Percentiles rank a stretch among this genome's conserved stretches.
phyloP scores from a whole-genome alignment of 2,329 filamentous ascomycete species.

The Monosporascus sp. region DNA sequence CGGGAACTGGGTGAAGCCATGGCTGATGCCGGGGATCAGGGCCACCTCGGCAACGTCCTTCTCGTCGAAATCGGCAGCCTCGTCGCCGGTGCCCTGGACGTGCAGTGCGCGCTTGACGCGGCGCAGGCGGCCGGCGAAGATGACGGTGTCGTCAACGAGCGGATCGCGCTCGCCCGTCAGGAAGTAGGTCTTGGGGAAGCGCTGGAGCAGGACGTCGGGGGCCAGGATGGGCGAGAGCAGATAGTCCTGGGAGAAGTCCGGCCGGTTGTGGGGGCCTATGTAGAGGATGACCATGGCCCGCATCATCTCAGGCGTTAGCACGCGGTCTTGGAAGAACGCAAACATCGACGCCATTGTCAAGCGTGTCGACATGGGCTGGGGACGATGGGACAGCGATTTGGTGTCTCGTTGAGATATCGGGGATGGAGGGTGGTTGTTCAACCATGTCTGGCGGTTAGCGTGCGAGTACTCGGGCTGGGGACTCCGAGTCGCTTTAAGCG shows the following conservation, averaged over 20 bases:
- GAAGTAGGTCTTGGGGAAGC: conserved; percentile 93
- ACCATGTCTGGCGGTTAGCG: conserved; percentile 35
- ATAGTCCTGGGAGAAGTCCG: conserved; percentile 88
- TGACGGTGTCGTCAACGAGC: conserved; percentile 91
- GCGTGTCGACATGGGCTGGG: conserved; percentile 67
- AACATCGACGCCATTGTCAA: conserved; percentile 96
- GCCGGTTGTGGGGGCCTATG: conserved; percentile 86
- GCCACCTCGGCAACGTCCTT: conserved; percentile 75
- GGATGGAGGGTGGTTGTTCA: conserved; percentile 16
- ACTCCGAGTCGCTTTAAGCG: conserved; percentile 17
- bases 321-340: conserved; percentile 93
- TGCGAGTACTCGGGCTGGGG: conserved; percentile 48
- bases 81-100: conserved; percentile 40
- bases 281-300: conserved; percentile 98
- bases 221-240: conserved; percentile 85
- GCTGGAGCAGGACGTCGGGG: conserved; percentile 72
- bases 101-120: conserved; percentile 62
- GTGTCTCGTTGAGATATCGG: conserved; percentile 11
- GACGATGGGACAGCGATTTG: conserved; percentile 40
- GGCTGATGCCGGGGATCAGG: conserved; percentile 81
- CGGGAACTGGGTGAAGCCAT: conserved; percentile 92
- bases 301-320: conserved; percentile 97
- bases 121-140: conserved; percentile 85
- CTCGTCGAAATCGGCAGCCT: conserved; percentile 58
- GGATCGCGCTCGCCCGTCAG: conserved; percentile 93